These are phyloP conservation scores for Hymenoscyphus salicellus DNA, from an alignment of 2,329 filamentous ascomycete species.

Conservation along the genomic window DNA sequence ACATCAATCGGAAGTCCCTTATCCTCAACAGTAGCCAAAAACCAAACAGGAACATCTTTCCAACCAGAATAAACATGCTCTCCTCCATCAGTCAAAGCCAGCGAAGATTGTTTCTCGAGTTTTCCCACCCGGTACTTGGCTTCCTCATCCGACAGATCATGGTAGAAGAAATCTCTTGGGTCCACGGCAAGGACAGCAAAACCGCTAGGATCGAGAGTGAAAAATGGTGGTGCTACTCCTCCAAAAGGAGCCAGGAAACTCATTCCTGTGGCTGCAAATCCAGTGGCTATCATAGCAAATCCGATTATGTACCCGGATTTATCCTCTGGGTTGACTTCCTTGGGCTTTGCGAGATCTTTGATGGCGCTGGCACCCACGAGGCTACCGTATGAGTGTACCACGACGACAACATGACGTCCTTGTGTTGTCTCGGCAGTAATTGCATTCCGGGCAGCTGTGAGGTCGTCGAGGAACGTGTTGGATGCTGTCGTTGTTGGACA, in stretches of 20 bases:
- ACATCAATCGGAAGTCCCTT: slow-evolving; percentile 37
- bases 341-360: slow-evolving; percentile 37
- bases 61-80: slow-evolving; percentile 33
- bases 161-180: slow-evolving; percentile 43
- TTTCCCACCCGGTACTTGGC: slow-evolving; percentile 40
- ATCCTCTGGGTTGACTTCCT: slow-evolving; percentile 8
- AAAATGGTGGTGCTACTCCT: slow-evolving; percentile 39
- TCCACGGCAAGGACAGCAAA: slow-evolving; percentile 38
- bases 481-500: slow-evolving; percentile 26
- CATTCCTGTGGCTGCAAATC: slow-evolving; percentile 37
- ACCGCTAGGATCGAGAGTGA: slow-evolving; percentile 39
- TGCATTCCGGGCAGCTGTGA: slow-evolving; percentile 37
- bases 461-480: slow-evolving; percentile 38
- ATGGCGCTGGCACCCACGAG: slow-evolving; percentile 39
- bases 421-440: slow-evolving; percentile 36
- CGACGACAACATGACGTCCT: slow-evolving; percentile 41
- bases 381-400: slow-evolving; percentile 47
- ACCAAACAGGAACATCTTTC: slow-evolving; percentile 36
- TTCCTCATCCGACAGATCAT: slow-evolving; percentile 43
- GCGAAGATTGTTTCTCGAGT: slow-evolving; percentile 40
- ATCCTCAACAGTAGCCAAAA: slow-evolving; percentile 42
- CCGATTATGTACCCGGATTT: slow-evolving; percentile 39
- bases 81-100: slow-evolving; percentile 41
- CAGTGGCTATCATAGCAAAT: slow-evolving; percentile 40
- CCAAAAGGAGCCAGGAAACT: slow-evolving; percentile 40